Percentiles rank a stretch among this genome's conserved stretches.
These are phyloP conservation scores for Gentiana straminea DNA, from an alignment of 257 asterid genomes.

Conservation along the genomic window DNA sequence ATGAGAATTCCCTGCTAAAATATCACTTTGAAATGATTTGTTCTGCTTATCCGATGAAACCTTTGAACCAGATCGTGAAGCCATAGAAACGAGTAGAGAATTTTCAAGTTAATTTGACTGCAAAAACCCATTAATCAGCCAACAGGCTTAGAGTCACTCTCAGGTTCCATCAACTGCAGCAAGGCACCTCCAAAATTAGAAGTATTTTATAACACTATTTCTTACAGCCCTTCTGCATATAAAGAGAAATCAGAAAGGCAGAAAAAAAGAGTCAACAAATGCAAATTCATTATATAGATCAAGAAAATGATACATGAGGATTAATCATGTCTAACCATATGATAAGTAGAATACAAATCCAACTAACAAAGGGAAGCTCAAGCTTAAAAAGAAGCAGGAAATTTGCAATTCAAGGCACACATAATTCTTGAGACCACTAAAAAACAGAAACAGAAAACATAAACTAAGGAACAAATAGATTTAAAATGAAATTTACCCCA, in stretches of 20 bases:
- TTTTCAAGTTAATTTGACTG: constrained; percentile 3
- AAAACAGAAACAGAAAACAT: background rate
- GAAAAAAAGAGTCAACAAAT: no score
- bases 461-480: background rate
- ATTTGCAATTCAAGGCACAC: no score
- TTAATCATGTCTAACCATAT: no score
- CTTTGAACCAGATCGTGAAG: constrained; percentile 47
- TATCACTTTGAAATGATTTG: constrained; percentile 26
- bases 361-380: no score
- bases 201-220: background rate
- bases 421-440: background rate
- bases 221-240: no score
- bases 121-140: constrained; percentile 16
- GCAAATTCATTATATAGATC: no score
- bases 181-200: background rate
- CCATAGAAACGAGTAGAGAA: constrained; percentile 32
- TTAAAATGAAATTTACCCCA: no score
- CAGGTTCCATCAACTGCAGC: constrained; percentile 31
- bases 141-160: constrained; percentile 18
- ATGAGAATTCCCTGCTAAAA: constrained; percentile 24
- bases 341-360: no score
- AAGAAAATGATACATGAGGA: no score
- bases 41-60: constrained; percentile 32
- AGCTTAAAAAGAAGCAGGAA: no score
- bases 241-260: no score